Evolutionary conservation across 1,139 yeast genomes (phyloP).

Genomic region (Wickerhamomyces sp.): DNA sequence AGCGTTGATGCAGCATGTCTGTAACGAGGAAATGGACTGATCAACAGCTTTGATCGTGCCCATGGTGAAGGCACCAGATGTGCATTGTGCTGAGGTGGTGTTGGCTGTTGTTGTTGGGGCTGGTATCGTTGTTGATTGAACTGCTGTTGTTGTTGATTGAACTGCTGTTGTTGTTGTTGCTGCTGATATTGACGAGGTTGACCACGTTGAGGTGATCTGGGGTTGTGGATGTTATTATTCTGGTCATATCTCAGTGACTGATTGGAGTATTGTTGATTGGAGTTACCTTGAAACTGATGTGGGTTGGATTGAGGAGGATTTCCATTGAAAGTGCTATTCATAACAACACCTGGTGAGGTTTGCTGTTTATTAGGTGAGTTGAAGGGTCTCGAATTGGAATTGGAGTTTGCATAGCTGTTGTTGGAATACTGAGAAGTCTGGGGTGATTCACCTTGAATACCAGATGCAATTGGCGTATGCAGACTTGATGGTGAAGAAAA

Average conservation of each 20-base stretch:
- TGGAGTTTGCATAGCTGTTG: slow-evolving; percentile 2
- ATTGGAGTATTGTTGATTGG: slow-evolving; percentile 1
- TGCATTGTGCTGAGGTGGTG: slow-evolving; percentile 3
- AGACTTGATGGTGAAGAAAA: slow-evolving; percentile 9
- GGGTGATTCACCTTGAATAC: slow-evolving; percentile 9
- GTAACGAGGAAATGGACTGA: slow-evolving; percentile 91
- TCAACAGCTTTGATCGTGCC: slow-evolving; percentile 62
- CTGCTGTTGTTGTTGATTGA: slow-evolving; percentile 3
- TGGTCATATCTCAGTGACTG: slow-evolving; percentile 17
- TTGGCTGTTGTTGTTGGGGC: slow-evolving; percentile 4
- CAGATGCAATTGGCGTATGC: neutral
- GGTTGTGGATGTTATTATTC: slow-evolving; percentile 19
- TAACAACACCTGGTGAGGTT: neutral
- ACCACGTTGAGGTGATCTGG: slow-evolving; percentile 21
- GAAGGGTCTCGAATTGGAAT: neutral
- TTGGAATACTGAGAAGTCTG: slow-evolving; percentile 8
- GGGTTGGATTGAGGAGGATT: slow-evolving; percentile 4
- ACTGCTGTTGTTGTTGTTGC: slow-evolving; percentile 5
- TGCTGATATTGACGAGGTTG: slow-evolving; percentile 3
- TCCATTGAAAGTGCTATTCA: slow-evolving; percentile 1
- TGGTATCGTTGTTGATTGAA: slow-evolving; percentile 1
- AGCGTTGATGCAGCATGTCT: slow-evolving; percentile 84
- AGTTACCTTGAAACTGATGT: slow-evolving; percentile 1
- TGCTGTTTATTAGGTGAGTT: neutral
- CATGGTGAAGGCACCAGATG: slow-evolving; percentile 51